These are phyloP conservation scores for Beauveria australis DNA, from an alignment of 2,329 filamentous ascomycete species.

Conservation along the genomic window DNA sequence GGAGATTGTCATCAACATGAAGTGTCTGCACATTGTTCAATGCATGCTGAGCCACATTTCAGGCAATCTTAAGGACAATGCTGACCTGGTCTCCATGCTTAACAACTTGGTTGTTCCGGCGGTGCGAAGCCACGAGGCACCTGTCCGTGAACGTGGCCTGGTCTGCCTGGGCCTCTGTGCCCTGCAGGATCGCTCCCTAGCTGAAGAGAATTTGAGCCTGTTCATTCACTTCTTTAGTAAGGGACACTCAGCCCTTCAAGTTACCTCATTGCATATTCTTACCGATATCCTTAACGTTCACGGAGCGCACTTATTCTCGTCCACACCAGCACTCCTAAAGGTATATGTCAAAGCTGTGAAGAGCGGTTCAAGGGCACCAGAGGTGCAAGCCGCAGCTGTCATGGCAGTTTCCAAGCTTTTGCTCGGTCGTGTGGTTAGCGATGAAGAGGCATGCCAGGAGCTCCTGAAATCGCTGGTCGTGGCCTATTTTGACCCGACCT, in stretches of 20 bases:
- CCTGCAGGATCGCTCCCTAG: slow-evolving; percentile 81
- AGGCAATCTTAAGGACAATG: slow-evolving; percentile 79
- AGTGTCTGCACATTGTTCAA: slow-evolving; percentile 93
- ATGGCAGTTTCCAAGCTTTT: slow-evolving; percentile 80
- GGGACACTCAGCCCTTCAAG: slow-evolving; percentile 81
- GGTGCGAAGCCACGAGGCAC: slow-evolving; percentile 85
- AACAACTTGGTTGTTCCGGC: slow-evolving; percentile 96
- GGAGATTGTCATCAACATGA: slow-evolving; percentile 96
- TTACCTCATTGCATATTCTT: slow-evolving; percentile 83
- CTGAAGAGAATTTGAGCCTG: slow-evolving; percentile 81
- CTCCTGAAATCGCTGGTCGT: slow-evolving; percentile 79
- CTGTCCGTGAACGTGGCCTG: slow-evolving; percentile 83
- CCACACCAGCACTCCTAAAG: slow-evolving; percentile 65
- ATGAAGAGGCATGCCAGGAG: slow-evolving; percentile 57
- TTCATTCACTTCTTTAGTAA: slow-evolving; percentile 96
- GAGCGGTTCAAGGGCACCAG: slow-evolving; percentile 57
- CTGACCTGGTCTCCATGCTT: slow-evolving; percentile 90
- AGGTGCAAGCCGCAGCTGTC: slow-evolving; percentile 74
- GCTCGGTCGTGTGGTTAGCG: slow-evolving; percentile 68
- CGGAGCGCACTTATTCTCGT: slow-evolving; percentile 65
- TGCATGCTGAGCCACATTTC: slow-evolving; percentile 94
- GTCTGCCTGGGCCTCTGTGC: slow-evolving; percentile 87
- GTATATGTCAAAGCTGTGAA: slow-evolving; percentile 79
- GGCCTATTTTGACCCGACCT: slow-evolving; percentile 83
- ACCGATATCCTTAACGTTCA: slow-evolving; percentile 90